phyloP scores from a whole-genome alignment of 179 eudicot species.

The Drosera spatulata region DNA sequence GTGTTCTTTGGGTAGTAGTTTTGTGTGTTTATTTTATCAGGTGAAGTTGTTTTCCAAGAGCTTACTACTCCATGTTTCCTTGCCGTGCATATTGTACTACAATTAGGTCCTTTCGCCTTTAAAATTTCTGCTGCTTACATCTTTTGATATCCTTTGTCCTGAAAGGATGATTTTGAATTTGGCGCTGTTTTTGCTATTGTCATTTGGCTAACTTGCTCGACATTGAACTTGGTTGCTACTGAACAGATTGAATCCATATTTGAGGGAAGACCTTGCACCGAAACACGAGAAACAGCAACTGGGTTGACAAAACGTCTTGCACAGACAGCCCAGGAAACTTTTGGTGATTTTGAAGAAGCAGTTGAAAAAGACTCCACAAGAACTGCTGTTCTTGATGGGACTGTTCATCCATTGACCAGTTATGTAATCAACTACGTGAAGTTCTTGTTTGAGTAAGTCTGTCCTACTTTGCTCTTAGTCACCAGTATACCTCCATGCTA shows the following conservation, averaged over 20 bases:
- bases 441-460: conserved; percentile 83
- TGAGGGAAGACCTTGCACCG: conserved; percentile 75
- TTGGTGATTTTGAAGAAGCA: conserved; percentile 96
- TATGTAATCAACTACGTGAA: conserved; percentile 96
- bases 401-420: conserved; percentile 97
- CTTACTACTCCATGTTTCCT: too few relatives aligned
- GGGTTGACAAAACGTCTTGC: conserved; percentile 94
- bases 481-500: background rate
- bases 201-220: too few relatives aligned
- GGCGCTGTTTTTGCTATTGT: too few relatives aligned
- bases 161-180: too few relatives aligned
- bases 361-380: conserved; percentile 94
- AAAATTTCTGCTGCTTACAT: too few relatives aligned
- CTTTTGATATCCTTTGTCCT: too few relatives aligned
- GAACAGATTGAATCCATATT: conserved; percentile 69
- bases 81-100: too few relatives aligned
- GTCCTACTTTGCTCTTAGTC: background rate
- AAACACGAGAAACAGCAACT: conserved; percentile 73
- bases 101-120: too few relatives aligned
- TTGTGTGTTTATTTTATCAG: too few relatives aligned
- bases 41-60: too few relatives aligned
- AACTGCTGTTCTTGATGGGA: conserved; percentile 87
- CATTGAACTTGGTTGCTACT: too few relatives aligned
- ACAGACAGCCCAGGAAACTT: conserved; percentile 88
- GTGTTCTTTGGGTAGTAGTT: too few relatives aligned